Evolutionary conservation across 805 yeast species (phyloP), one percentile per base, ranked within the genome.

Genomic region (Spathaspora passalidarum): DNA sequence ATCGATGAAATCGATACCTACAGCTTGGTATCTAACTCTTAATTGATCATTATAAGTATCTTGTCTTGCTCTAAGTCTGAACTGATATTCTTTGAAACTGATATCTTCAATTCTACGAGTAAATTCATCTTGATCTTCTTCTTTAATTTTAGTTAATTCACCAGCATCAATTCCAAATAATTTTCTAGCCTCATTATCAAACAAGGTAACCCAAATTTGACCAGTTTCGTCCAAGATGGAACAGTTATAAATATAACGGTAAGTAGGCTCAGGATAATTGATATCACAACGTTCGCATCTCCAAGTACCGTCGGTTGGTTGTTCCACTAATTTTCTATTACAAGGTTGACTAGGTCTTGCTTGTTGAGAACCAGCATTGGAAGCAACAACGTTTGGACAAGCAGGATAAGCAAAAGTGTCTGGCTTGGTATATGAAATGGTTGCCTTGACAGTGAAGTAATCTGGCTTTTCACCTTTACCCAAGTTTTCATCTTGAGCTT

Each of bases 241-340:
- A 39, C 82, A 63, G n/a, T 85, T 83, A 55, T 92, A 64, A 44
- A 90, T 82, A 56, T 87, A 94, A 63, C 98, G 79, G 69, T 87
- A 83, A 41, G 76, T 70, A 16, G 98, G 97, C 40, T 73, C 76
- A 2, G 77, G 73, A 59, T 80, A 84, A 50, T 78, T 79, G 46
- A 78, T 72, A 56, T 88, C 84, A 76, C 98, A 91, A 63, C 85
- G 86, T 62, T 91, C 98, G 73, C 99, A 94, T 64, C 96, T 81
- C 96, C 96, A 91, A 14, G 83, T 73, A 11, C 86, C 88, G 51
- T 66, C 72, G 58, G 80, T 84, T 25, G 80, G 73, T 45, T 78
- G 83, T 58, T 88, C 88, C 38, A 86, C 69, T 23, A 90, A 88
- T 67, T 94, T 94, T 60, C 90, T 83, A 62, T 84, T 84, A 72